phyloP scores from a whole-genome alignment of 2,329 filamentous ascomycete genomes.

The Trichophyton benhamiae region DNA sequence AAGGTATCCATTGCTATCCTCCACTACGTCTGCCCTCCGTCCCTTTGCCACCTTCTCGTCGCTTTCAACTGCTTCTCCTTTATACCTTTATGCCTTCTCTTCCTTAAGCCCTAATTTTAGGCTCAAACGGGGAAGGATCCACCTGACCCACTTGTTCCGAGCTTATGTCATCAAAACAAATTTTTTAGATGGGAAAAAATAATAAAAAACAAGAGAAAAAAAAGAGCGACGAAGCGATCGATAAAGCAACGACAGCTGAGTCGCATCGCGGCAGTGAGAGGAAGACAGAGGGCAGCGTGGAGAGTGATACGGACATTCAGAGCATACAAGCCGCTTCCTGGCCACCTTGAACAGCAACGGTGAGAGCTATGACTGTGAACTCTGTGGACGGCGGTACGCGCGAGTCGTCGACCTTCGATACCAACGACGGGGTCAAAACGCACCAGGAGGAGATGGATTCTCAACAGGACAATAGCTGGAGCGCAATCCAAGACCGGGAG shows the following conservation, averaged over 20 bases:
- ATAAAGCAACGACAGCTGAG: background rate
- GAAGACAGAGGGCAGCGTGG: background rate
- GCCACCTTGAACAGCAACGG: background rate
- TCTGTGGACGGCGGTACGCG: background rate
- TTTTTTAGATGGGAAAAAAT: background rate
- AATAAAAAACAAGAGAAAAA: background rate
- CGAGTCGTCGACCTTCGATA: background rate
- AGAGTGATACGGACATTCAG: background rate
- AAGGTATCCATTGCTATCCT: too few relatives aligned
- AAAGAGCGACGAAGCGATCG: background rate
- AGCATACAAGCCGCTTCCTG: background rate
- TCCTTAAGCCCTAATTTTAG: background rate
- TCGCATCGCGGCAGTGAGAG: background rate
- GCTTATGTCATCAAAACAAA: background rate
- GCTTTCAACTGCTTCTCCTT: background rate
- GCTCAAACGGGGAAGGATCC: background rate
- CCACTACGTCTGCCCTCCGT: too few relatives aligned
- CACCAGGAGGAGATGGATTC: background rate
- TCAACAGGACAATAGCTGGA: background rate
- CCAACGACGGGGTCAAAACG: background rate
- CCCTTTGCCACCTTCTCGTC: too few relatives aligned
- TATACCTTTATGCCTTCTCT: background rate
- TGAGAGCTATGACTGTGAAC: background rate
- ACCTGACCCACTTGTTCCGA: background rate
- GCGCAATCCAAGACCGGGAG: background rate